Evolutionary conservation across 495 filamentous ascomycete genomes (phyloP), one percentile per base, ranked within the genome.

Genomic region (Emericellopsis terricola): DNA sequence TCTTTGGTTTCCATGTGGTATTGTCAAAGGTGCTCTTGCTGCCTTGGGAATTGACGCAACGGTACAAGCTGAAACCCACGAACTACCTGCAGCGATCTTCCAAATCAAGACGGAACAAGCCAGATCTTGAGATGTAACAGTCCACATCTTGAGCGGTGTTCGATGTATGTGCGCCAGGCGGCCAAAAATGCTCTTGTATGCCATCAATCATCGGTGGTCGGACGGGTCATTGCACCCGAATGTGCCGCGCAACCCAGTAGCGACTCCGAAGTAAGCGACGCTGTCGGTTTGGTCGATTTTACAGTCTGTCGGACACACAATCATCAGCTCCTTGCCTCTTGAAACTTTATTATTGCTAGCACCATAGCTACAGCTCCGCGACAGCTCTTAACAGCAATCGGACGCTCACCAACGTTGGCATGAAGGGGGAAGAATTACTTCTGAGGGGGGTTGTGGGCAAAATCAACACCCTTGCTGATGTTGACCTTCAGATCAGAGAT

Each of bases 1-100:
- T 51, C 67, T 97, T 10, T 94, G 78, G 75, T 92, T 94, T 50
- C 89, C 89, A 4, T 87, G 82, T 45, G 89, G 89, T 38, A 63
- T 97, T 14, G 78, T 97, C 31, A 66, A 87, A 27, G 89, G 89
- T 33, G 81, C 82, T 21, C 61, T 97, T 15, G 78, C 85, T 8
- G 84, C 76, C 34, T 65, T 97, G 66, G 87, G 89, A 11, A 85
- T 97, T 39, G 70, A 78, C 42, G 86, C 87, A 3, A 86, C 73
- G 0, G 89, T 94, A 11, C 80, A 92, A 45, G 87, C 80, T 9
- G 87, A 93, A 57, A 77, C 73, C 13, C 75, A 61, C 15, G 87
- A 87, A 54, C 60, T 96, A 21, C 91, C 89, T 6, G 69, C 68
- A 3, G 89, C 87, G 30, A 84, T 81, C 1, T 97, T 97, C 56